Percentiles rank a stretch among this genome's conserved stretches.
These are phyloP conservation scores for Juncus inflexus DNA, from an alignment of 176 grass and related monocot genomes.

Conservation along the genomic window DNA sequence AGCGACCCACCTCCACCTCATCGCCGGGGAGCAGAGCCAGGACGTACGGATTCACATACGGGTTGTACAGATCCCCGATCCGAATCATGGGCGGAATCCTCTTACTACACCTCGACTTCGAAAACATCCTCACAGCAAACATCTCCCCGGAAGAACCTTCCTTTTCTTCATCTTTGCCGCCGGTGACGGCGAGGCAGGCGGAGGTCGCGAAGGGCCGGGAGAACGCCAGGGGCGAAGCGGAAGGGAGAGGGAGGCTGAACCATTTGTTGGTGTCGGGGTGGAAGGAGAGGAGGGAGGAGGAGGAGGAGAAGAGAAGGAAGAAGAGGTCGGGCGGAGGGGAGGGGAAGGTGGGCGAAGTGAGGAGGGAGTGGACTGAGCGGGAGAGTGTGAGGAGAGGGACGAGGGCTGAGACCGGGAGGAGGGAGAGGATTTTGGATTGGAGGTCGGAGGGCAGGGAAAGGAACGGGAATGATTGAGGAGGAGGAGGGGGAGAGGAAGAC, in stretches of 20 bases:
- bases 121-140: slow-evolving; percentile 3
- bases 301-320: slow-evolving; percentile 13
- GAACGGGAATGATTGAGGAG: slow-evolving; percentile 5
- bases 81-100: slow-evolving; percentile 25
- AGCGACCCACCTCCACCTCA: not conserved
- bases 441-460: not conserved
- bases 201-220: slow-evolving; percentile 16
- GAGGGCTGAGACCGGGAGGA: not conserved
- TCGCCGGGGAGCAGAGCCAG: slow-evolving; percentile 9
- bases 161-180: not conserved
- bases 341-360: not conserved
- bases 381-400: slow-evolving; percentile 13
- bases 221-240: slow-evolving; percentile 7
- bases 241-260: not conserved
- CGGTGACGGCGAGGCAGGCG: slow-evolving; percentile 21
- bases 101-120: not conserved
- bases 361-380: slow-evolving; percentile 3
- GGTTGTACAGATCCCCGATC: not conserved
- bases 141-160: not conserved
- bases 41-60: not conserved
- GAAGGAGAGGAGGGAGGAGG: slow-evolving; percentile 16
- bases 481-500: no score
- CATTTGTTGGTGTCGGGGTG: not conserved
- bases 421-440: slow-evolving; percentile 2
- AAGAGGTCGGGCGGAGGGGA: slow-evolving; percentile 17